Evolutionary conservation across 495 filamentous ascomycete genomes (phyloP), one percentile per base, ranked within the genome.

Genomic region (Hyaloscypha variabilis): DNA sequence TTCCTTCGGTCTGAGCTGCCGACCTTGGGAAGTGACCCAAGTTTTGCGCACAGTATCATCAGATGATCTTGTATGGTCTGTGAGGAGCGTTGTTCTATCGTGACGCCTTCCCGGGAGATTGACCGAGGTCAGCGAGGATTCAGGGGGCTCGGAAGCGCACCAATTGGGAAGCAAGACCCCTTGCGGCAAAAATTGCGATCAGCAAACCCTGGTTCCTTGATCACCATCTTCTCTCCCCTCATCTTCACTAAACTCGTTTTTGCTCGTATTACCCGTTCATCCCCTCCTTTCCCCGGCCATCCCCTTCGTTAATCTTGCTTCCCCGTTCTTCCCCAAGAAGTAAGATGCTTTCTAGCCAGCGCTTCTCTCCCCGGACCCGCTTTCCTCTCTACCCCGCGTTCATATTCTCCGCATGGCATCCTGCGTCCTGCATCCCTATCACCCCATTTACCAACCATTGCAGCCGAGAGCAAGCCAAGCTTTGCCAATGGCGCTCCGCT

Each of bases 311-410:
- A 54, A 34, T 36, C 26, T 34, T 23, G 19, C 54, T 46, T 51
- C 62, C 62, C 29, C 34, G 19, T 11, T 19, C 53, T 56, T 52
- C 19, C 39, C 19, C 50, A 25, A 17, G 26, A 21, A n/a, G 23
- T 4, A 46, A 46, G 39, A 17, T 46, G 17, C 39, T 49, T 36
- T 24, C 19, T n/a, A 19, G 10, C 25, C 8, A 21, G 29, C 6
- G 1, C 51, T 19, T 34, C 52, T 28, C 11, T 2, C 8, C 29
- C 29, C 13, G 5, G 23, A 13, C 19, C 39, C 29, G 13, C 39
- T 4, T 19, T 25, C 14, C 25, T 51, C 3, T 59, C 19, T 65
- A 59, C 62, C 62, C 62, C 62, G 62, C 62, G 62, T 65, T 65
- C 24, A 46, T 23, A 5, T 19, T 42, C 62, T 58, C 54, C 36